Evolutionary conservation across 306 rosid genomes (phyloP).

Genomic region (Abrus precatorius): DNA sequence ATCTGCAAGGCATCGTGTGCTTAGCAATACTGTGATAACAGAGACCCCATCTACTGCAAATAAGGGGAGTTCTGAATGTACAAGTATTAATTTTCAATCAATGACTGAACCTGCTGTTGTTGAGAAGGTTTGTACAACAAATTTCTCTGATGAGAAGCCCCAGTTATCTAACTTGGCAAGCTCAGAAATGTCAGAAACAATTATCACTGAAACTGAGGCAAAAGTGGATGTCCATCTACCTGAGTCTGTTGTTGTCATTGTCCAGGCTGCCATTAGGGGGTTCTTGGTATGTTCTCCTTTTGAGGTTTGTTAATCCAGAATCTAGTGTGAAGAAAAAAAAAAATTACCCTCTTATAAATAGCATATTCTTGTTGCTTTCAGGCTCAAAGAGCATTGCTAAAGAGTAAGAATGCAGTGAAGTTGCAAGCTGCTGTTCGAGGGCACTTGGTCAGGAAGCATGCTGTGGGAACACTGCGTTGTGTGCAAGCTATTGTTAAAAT

Average conservation of each 20-base stretch:
- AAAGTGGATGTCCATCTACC: conserved; percentile 56
- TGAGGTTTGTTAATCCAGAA: conserved; percentile 19
- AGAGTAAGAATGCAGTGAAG: conserved; percentile 72
- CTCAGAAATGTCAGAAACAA: conserved; percentile 55
- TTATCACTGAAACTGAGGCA: conserved; percentile 54
- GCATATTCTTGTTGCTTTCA: conserved; percentile 47
- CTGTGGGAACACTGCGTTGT: conserved; percentile 92
- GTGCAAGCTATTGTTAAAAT: conserved; percentile 85
- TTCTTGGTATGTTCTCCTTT: conserved; percentile 68
- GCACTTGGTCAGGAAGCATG: conserved; percentile 89
- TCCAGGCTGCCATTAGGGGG: conserved; percentile 85
- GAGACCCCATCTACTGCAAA: conserved; percentile 66
- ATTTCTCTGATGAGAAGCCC: conserved; percentile 66
- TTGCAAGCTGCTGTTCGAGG: conserved; percentile 98
- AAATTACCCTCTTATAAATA: conserved; percentile 6
- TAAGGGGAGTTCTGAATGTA: conserved; percentile 74
- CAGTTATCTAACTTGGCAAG: conserved; percentile 52
- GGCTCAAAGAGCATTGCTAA: conserved; percentile 69
- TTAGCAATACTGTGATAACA: conserved; percentile 79
- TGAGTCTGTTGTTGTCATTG: conserved; percentile 69
- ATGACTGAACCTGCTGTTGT: conserved; percentile 58
- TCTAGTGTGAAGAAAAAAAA: background rate
- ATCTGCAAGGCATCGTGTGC: conserved; percentile 87
- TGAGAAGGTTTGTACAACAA: conserved; percentile 64
- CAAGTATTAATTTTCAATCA: conserved; percentile 55